Evolutionary conservation across 345 rosid species (phyloP), one percentile per base, ranked within the genome.

Genomic region (Moricandia arvensis): DNA sequence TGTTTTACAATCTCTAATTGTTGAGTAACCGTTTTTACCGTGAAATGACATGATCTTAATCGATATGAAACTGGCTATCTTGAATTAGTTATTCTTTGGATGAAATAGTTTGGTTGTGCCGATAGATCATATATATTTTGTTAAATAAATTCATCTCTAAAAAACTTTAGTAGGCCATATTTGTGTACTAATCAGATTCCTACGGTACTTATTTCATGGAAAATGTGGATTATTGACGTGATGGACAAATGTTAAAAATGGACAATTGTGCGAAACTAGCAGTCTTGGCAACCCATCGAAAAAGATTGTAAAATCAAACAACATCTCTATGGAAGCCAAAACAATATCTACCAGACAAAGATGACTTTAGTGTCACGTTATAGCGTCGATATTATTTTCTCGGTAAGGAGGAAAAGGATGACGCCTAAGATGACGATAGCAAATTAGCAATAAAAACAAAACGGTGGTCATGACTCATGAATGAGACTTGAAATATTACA

Each of bases 381-480:
- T 34, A 67, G 35, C 49, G 37, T 41, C 34, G 26, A 66, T 26
- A 6, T 66, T 58, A 47, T 37, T 59, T 34, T 59, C 35, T 15
- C 29, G 69, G 69, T 21, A 12, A 59, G 29, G 24, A 26, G 33
- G 61, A 4, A 26, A 47, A 68, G 13, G 72, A 58, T 31, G 66
- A 73, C 41, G 71, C 26, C 9, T 4, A 57, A n/a, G 37, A 53
- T 33, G 67, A 68, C 62, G 68, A 68, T 68, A 15, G 29, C 16
- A 9, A n/a, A n/a, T n/a, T n/a, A n/a, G n/a, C n/a, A n/a, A 41
- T 31, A 21, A 66, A 30, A 7, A 51, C 24, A 58, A 33, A 66
- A 41, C 59, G 41, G 49, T 58, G 66, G 35, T 59, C 16, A 59
- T 31, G 78, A 66, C 26, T 59, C 15, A 59, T 33, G 78, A 75